Base-by-base conservation (phyloP, 164 flowering plant genomes). In the Magnolia kwangsiensis region DNA sequence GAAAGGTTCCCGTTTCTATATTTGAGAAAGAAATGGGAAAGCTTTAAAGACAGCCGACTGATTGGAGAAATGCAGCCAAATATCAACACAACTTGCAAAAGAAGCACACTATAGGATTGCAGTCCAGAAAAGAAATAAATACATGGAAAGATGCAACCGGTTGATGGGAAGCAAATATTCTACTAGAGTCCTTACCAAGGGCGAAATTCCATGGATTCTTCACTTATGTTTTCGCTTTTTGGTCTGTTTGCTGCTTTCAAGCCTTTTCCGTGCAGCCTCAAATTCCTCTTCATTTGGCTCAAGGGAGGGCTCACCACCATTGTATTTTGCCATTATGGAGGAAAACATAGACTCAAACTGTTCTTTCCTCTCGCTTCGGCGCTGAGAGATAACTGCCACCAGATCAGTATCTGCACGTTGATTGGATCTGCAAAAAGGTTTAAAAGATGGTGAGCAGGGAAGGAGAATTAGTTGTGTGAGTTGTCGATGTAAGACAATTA, bases 241-340 rank as follows among this genome's bases (percentile, higher is more conserved):
- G 31, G 20, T n/a, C 50, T 71, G 61, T 21, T 71, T 72, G 2
- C 70, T 45, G 23, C 84, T 82, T 75, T 88, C 92, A 51, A 96
- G 77, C 67, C 83, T 96, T 78, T 78, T 86, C 74, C 82, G 85
- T 55, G 95, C 88, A 81, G 97, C 98, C 83, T 94, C 94, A 78
- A 94, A 96, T 78, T 94, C 99, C 82, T 91, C 98, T 71, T 94
- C 99, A 7, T 88, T 87, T 18, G 98, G 99, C 80, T 92, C 96
- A 20, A 87, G 64, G 58, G 31, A 19, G 6, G 59, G 63, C 27
- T 31, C 73, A 20, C 78, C 81, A 18, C 91, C 94, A 50, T 88
- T 90, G 70, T 91, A 90, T 81, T 87, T 96, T 37, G 88, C 67
- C 9, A 84, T 79, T 68, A 94, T 69, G 70, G 97, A 89, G 49